Conservation (phyloP, 495 filamentous ascomycete genomes). For the Daldinia concentrica region DNA sequence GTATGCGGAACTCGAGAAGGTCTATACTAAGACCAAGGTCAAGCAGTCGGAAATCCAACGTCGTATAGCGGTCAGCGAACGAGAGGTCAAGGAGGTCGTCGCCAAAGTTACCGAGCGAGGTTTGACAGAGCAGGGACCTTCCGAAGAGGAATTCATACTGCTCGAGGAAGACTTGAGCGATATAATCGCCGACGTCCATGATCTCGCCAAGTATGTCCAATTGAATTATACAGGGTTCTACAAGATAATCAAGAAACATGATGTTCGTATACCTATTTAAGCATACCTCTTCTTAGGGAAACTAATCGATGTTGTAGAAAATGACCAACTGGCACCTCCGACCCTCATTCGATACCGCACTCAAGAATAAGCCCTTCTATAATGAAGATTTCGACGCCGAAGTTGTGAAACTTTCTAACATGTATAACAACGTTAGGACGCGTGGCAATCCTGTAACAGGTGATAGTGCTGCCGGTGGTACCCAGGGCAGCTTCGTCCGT, state of each 20-base stretch:
- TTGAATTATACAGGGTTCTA: constrained; percentile 99
- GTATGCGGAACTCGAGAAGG: constrained; percentile 93
- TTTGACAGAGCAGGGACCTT: constrained; percentile 65
- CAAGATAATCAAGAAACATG: constrained; percentile 99
- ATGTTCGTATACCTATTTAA: constrained; percentile 66
- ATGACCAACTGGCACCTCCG: constrained; percentile 91
- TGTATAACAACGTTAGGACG: constrained; percentile 94
- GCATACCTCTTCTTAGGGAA: not conserved
- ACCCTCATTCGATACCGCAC: constrained; percentile 89
- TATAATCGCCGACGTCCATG: constrained; percentile 98
- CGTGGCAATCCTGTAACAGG: constrained; percentile 91
- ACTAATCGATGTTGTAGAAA: constrained; percentile 70
- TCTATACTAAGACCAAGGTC: constrained; percentile 94
- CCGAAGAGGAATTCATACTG: constrained; percentile 92
- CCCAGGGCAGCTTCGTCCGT: constrained; percentile 93
- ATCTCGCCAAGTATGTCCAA: constrained; percentile 97
- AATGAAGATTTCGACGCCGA: constrained; percentile 98
- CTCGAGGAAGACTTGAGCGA: constrained; percentile 96
- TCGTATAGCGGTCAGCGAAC: constrained; percentile 84
- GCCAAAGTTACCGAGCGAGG: constrained; percentile 70
- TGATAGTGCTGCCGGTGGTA: constrained; percentile 88
- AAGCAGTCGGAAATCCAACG: constrained; percentile 94
- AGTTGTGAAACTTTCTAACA: constrained; percentile 92
- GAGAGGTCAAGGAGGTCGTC: constrained; percentile 89
- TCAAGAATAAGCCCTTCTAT: constrained; percentile 97